A percentile compares a stretch with the other conserved stretches of the same genome.
Conservation (phyloP, 164 flowering plant genomes). For the Chloranthus sessilifolius region DNA sequence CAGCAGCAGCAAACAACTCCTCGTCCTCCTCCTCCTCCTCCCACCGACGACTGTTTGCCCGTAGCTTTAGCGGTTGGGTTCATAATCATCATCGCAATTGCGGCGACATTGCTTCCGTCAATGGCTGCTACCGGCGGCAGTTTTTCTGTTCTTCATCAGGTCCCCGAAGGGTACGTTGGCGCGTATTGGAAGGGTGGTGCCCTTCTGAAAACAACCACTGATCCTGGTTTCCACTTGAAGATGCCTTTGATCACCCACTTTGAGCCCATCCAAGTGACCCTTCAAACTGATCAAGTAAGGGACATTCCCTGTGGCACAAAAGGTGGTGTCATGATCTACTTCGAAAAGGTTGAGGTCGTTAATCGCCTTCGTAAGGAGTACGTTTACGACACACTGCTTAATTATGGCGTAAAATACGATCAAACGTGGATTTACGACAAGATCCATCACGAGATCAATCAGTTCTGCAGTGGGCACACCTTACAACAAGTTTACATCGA, state of each 20-base stretch:
- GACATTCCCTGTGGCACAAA: conserved; percentile 98
- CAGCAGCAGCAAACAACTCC: too few species aligned
- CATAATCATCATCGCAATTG: too few species aligned
- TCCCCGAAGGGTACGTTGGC: conserved; percentile 98
- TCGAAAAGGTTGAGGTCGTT: conserved; percentile 95
- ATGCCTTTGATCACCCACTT: conserved; percentile 76
- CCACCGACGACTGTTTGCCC: too few species aligned
- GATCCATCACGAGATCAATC: conserved; percentile 98
- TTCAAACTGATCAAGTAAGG: conserved; percentile 81
- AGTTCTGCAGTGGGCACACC: conserved; percentile 87
- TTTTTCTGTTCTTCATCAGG: conserved; percentile 74
- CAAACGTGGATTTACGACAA: conserved; percentile 98
- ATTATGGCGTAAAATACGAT: conserved; percentile 91
- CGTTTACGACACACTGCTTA: conserved; percentile 82
- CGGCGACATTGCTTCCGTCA: too few species aligned
- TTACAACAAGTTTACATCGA: conserved; percentile 97
- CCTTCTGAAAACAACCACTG: conserved; percentile 61
- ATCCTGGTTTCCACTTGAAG: conserved; percentile 93
- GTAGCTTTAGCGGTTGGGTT: too few species aligned
- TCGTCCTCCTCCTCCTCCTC: too few species aligned
- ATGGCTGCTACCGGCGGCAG: conserved; percentile 12
- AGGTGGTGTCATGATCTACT: conserved; percentile 97
- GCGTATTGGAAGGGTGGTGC: conserved; percentile 99
- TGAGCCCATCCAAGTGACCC: conserved; percentile 94
- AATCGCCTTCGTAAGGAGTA: conserved; percentile 78